Evolutionary conservation across 768 basidiomycete genomes (phyloP).

Genomic region (Termitomyces sp.): DNA sequence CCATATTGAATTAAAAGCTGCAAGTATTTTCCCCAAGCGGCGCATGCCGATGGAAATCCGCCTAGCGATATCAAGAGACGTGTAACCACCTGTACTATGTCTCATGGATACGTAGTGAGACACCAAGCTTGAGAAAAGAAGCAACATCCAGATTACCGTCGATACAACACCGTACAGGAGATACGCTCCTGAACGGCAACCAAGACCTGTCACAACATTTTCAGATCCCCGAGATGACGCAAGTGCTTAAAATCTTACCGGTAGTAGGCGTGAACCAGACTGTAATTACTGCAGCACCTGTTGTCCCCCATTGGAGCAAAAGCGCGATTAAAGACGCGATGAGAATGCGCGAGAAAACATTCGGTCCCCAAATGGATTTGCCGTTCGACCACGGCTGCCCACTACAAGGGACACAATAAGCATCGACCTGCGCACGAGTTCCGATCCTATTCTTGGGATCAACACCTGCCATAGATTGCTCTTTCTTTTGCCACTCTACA

Average conservation of each 20-base stretch:
- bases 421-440: conserved; percentile 13
- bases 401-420: conserved; percentile 6
- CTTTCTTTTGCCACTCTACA: conserved; percentile 13
- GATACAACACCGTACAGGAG: conserved; percentile 24
- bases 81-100: background rate
- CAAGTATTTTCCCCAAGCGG: conserved; percentile 23
- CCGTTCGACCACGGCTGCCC: background rate
- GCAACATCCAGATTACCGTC: conserved; percentile 26
- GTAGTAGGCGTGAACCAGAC: conserved; percentile 21
- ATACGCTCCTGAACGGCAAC: conserved; percentile 26
- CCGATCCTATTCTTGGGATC: conserved; percentile 14
- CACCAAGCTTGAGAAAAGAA: conserved; percentile 24
- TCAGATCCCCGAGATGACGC: background rate
- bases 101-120: conserved; percentile 17
- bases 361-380: conserved; percentile 8
- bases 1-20: conserved; percentile 24
- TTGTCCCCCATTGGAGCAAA: conserved; percentile 24
- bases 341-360: conserved; percentile 16
- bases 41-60: too few relatives aligned
- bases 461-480: background rate
- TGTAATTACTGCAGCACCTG: conserved; percentile 19
- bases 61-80: conserved; percentile 9
- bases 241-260: conserved; percentile 10
- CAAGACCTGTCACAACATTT: conserved; percentile 18
- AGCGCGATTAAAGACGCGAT: conserved; percentile 18